Evolutionary conservation across 2,329 filamentous ascomycete genomes (phyloP).

Genomic region (Pseudocercospora macadamiae): DNA sequence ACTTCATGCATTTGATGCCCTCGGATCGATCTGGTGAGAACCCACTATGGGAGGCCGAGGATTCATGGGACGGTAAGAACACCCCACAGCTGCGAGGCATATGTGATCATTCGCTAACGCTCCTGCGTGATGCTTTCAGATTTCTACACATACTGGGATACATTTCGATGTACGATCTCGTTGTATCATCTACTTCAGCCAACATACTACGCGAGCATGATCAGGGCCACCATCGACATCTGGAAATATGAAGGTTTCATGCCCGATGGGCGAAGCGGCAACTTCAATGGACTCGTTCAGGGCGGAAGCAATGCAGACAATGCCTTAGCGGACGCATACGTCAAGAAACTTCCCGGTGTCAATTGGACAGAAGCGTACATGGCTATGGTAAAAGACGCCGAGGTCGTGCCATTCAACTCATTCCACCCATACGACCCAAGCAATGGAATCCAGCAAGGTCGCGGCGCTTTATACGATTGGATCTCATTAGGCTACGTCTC

Average conservation of each 20-base stretch:
- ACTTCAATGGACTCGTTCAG: conserved; percentile 42
- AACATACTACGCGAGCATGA: conserved; percentile 63
- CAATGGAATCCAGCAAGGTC: conserved; percentile 47
- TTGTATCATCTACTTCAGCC: conserved; percentile 69
- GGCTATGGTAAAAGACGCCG: conserved; percentile 42
- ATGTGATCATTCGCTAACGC: too few relatives aligned
- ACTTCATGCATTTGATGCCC: conserved; percentile 70
- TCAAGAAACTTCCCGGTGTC: conserved; percentile 38
- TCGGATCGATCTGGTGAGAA: conserved; percentile 74
- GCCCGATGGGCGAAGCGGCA: conserved; percentile 39
- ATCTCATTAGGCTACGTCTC: conserved; percentile 47
- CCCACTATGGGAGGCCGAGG: conserved; percentile 63
- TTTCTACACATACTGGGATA: conserved; percentile 69
- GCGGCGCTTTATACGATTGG: conserved; percentile 48
- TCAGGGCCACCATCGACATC: conserved; percentile 69
- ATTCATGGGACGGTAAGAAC: conserved; percentile 62
- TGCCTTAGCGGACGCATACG: conserved; percentile 40
- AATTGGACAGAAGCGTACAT: conserved; percentile 40
- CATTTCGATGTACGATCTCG: conserved; percentile 66
- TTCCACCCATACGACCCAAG: conserved; percentile 35
- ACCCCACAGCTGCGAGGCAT: too few relatives aligned
- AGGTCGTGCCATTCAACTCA: conserved; percentile 35
- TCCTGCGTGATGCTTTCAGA: conserved; percentile 45
- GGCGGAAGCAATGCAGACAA: conserved; percentile 42
- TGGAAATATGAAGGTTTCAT: conserved; percentile 51